phyloP scores from a whole-genome alignment of 257 asterid genomes.

The Asclepias syriaca region DNA sequence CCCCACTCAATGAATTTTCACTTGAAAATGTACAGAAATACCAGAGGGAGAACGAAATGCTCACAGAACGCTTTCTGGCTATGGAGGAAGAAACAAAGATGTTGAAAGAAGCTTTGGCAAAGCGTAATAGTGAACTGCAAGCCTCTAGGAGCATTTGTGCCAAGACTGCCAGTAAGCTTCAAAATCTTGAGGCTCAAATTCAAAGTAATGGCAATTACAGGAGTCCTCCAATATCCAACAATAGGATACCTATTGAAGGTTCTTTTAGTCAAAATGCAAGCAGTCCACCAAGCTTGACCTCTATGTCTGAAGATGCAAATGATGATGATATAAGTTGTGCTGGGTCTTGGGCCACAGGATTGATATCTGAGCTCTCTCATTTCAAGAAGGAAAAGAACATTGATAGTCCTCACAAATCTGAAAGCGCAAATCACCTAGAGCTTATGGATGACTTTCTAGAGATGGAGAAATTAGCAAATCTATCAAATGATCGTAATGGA shows the following conservation, averaged over 20 bases:
- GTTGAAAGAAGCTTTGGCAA: slow-evolving; percentile 89
- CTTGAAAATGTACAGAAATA: slow-evolving; percentile 57
- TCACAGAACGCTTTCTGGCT: slow-evolving; percentile 67
- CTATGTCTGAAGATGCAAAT: slow-evolving; percentile 80
- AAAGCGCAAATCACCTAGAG: slow-evolving; percentile 53
- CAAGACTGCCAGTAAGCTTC: slow-evolving; percentile 73
- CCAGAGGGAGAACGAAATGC: slow-evolving; percentile 64
- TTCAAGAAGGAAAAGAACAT: slow-evolving; percentile 57
- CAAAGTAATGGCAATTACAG: slow-evolving; percentile 50
- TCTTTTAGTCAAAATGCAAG: slow-evolving; percentile 32
- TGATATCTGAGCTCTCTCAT: slow-evolving; percentile 53
- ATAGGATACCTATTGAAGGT: slow-evolving; percentile 35
- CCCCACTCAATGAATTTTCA: slow-evolving; percentile 57
- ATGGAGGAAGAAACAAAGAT: slow-evolving; percentile 97
- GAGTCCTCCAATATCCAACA: slow-evolving; percentile 36
- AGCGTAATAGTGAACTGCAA: slow-evolving; percentile 84
- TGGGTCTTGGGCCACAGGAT: slow-evolving; percentile 70
- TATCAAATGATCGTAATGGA: slow-evolving; percentile 44
- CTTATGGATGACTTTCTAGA: slow-evolving; percentile 98
- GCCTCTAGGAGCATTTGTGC: slow-evolving; percentile 69
- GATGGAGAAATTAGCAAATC: slow-evolving; percentile 90
- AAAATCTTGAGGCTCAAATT: slow-evolving; percentile 63
- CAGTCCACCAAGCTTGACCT: slow-evolving; percentile 56
- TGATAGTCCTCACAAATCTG: slow-evolving; percentile 57
- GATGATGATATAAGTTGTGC: slow-evolving; percentile 66